Percentiles rank a stretch among this genome's conserved stretches.
These are phyloP conservation scores for Aspergillus oerlinghausenensis DNA, from an alignment of 2,329 filamentous ascomycete species.

Conservation along the genomic window DNA sequence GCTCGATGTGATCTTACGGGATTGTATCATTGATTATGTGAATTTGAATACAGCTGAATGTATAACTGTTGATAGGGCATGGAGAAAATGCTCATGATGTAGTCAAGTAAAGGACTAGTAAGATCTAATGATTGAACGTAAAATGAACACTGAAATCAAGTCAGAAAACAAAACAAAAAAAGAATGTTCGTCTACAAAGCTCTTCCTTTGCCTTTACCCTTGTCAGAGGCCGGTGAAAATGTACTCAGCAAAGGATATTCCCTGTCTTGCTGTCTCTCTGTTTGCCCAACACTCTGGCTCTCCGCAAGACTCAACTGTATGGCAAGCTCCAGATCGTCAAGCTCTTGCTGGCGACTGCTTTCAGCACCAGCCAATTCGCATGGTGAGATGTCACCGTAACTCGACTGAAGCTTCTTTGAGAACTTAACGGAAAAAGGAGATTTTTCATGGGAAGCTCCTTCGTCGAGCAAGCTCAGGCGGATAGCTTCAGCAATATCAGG, in stretches of 20 bases:
- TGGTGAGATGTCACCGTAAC: constrained; percentile 13
- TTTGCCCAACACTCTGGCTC: constrained; percentile 45
- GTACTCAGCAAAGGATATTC: constrained; percentile 28
- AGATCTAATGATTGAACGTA: background rate
- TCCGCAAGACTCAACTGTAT: constrained; percentile 60
- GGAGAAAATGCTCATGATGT: background rate
- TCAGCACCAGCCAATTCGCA: constrained; percentile 20
- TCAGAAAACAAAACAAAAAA: background rate
- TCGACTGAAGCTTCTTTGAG: constrained; percentile 23
- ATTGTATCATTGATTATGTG: background rate
- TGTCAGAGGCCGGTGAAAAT: constrained; percentile 20
- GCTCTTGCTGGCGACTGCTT: constrained; percentile 43
- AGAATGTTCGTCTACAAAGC: constrained; percentile 11
- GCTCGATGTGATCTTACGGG: too few species aligned
- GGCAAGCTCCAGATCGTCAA: constrained; percentile 58
- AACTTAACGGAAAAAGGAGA: constrained; percentile 33
- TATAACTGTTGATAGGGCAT: background rate
- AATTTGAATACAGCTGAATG: background rate
- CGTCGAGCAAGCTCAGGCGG: constrained; percentile 46
- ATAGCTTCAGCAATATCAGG: constrained; percentile 61
- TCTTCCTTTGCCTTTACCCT: constrained; percentile 33
- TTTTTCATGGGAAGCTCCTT: constrained; percentile 17
- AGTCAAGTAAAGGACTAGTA: background rate
- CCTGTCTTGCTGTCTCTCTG: constrained; percentile 18
- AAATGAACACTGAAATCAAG: background rate